These are phyloP conservation scores for Penicillium sp. DNA, from an alignment of 2,329 filamentous ascomycete species.

Conservation along the genomic window DNA sequence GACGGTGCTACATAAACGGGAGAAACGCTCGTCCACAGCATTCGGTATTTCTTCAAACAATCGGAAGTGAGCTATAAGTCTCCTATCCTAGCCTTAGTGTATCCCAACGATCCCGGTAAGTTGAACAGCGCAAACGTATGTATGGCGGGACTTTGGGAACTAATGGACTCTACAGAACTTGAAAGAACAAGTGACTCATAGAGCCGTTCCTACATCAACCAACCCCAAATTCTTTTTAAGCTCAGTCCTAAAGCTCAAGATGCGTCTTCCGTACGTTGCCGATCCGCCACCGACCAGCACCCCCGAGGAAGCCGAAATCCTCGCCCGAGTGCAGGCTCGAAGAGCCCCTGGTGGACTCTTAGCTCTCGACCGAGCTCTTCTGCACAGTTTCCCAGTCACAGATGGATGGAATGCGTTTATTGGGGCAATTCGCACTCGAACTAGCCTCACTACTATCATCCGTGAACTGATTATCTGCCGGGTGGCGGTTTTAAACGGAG, in stretches of 20 bases:
- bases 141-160: background rate
- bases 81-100: too few relatives aligned
- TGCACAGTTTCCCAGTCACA: constrained; percentile 60
- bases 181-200: background rate
- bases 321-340: constrained; percentile 56
- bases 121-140: background rate
- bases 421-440: constrained; percentile 59
- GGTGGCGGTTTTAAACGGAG: constrained; percentile 78
- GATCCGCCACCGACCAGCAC: constrained; percentile 55
- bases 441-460: constrained; percentile 55
- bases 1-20: background rate
- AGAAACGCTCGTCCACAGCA: background rate
- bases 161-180: background rate
- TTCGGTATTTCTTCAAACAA: background rate
- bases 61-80: too few relatives aligned
- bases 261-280: constrained; percentile 61
- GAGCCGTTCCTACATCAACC: background rate
- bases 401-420: constrained; percentile 65
- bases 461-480: constrained; percentile 81
- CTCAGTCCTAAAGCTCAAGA: constrained; percentile 30
- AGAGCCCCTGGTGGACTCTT: constrained; percentile 56
- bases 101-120: background rate
- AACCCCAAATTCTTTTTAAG: too few relatives aligned
- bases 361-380: constrained; percentile 58
- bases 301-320: constrained; percentile 55